Evolutionary conservation across 2,329 filamentous ascomycete species (phyloP).

Genomic region (Diplodia sapinea): DNA sequence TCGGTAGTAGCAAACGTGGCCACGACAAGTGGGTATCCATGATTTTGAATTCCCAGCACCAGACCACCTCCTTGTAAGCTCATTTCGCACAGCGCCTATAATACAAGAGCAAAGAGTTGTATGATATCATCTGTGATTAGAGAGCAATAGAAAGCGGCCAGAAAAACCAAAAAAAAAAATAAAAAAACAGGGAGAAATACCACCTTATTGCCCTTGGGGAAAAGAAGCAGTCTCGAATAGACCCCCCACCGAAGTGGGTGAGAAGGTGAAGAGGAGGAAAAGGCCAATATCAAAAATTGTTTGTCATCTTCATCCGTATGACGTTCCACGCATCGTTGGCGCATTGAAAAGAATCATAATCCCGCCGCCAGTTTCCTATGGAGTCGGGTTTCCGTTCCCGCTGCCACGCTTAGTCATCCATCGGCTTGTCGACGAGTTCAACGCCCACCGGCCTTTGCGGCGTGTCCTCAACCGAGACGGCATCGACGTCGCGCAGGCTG

Average conservation of each 20-base stretch:
- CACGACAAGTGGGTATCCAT: conserved; percentile 8
- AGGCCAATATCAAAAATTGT: not conserved
- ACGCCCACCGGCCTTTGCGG: conserved; percentile 58
- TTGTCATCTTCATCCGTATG: conserved; percentile 20
- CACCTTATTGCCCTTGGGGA: conserved; percentile 6
- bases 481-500: conserved; percentile 37
- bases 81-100: conserved; percentile 28
- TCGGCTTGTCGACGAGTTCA: conserved; percentile 75
- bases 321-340: conserved; percentile 19
- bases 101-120: conserved; percentile 25
- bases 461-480: conserved; percentile 48
- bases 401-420: conserved; percentile 66
- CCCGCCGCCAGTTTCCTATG: not conserved
- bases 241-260: not conserved
- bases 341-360: conserved; percentile 26
- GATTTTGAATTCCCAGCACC: conserved; percentile 17
- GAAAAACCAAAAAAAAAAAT: not conserved
- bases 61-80: not conserved
- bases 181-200: not conserved
- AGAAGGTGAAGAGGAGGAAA: not conserved
- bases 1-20: conserved; percentile 6
- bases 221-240: not conserved
- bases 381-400: not conserved
- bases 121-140: conserved; percentile 27
- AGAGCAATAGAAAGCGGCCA: not conserved